Conservation (phyloP, 1,284 basidiomycete species). For the Schizophyllum amplum region DNA sequence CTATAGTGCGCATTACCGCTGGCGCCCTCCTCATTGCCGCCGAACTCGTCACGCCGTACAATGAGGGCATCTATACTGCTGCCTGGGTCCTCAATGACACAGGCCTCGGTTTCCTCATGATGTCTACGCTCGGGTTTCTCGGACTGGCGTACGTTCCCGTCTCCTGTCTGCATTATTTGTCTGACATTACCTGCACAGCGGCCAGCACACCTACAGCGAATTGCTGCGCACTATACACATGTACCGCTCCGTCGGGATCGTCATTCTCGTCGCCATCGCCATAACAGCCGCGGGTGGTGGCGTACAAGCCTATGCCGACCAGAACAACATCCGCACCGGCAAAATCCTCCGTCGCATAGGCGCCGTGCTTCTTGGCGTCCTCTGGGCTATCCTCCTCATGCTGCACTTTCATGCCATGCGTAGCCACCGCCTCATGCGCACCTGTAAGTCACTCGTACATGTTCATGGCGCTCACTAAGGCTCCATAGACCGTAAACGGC, state of each 20-base stretch:
- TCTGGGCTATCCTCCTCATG: conserved; percentile 36
- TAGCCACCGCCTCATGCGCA: conserved; percentile 37
- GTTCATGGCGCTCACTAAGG: background rate
- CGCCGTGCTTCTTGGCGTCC: conserved; percentile 37
- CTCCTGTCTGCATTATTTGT: background rate
- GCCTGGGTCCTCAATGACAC: conserved; percentile 48
- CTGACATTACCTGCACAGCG: conserved; percentile 22
- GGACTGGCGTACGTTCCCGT: conserved; percentile 44
- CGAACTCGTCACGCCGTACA: conserved; percentile 44
- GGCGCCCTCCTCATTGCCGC: conserved; percentile 44
- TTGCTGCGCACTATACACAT: conserved; percentile 26
- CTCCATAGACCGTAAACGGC: conserved; percentile 22
- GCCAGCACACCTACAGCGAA: conserved; percentile 40
- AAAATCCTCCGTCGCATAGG: conserved; percentile 39
- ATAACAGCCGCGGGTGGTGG: conserved; percentile 44
- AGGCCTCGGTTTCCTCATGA: conserved; percentile 43
- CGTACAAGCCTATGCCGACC: conserved; percentile 26
- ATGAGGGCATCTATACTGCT: conserved; percentile 39
- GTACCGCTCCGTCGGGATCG: conserved; percentile 33
- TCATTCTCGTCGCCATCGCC: conserved; percentile 35
- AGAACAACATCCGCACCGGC: conserved; percentile 22
- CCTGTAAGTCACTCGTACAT: conserved; percentile 24
- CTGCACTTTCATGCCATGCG: conserved; percentile 39
- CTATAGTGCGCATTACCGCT: conserved; percentile 47
- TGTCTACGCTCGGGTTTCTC: conserved; percentile 51